These are phyloP conservation scores for Hermanozyma aechmeae DNA, from an alignment of 805 yeast genomes.

Conservation along the genomic window DNA sequence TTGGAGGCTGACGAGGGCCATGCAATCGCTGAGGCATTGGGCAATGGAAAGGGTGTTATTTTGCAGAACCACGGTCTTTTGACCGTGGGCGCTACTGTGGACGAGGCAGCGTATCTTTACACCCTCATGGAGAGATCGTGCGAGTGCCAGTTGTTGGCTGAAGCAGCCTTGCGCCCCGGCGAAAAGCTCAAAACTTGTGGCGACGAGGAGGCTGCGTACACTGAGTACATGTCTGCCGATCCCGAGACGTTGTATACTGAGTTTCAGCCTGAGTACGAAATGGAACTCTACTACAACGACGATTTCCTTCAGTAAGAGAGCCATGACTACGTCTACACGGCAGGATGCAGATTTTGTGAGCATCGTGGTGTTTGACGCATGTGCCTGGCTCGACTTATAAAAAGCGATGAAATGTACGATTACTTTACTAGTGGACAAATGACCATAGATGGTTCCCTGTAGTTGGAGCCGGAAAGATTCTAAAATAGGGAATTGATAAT, in stretches of 20 bases:
- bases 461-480: too few species aligned
- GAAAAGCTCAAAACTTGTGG: slow-evolving; percentile 35
- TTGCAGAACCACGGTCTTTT: slow-evolving; percentile 67
- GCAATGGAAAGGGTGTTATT: slow-evolving; percentile 48
- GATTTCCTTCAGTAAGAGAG: too few species aligned
- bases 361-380: too few species aligned
- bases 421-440: too few species aligned
- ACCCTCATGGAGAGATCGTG: slow-evolving; percentile 57
- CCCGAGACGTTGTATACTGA: slow-evolving; percentile 64
- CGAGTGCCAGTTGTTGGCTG: slow-evolving; percentile 56
- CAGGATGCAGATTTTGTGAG: too few species aligned
- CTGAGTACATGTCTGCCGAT: slow-evolving; percentile 50
- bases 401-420: too few species aligned
- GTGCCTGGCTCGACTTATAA: too few species aligned
- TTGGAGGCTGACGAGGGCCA: slow-evolving; percentile 55
- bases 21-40: slow-evolving; percentile 52
- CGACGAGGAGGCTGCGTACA: slow-evolving; percentile 60
- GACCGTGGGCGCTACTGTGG: slow-evolving; percentile 63
- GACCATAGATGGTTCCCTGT: too few species aligned
- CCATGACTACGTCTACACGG: too few species aligned
- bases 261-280: slow-evolving; percentile 65
- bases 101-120: slow-evolving; percentile 64
- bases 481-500: too few species aligned
- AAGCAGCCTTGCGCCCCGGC: slow-evolving; percentile 38
- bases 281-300: too few species aligned